A percentile compares a stretch with the other conserved stretches of the same genome.
These are phyloP conservation scores for Eragrostis curvula DNA, from an alignment of 176 grass and related monocot species.

Conservation along the genomic window DNA sequence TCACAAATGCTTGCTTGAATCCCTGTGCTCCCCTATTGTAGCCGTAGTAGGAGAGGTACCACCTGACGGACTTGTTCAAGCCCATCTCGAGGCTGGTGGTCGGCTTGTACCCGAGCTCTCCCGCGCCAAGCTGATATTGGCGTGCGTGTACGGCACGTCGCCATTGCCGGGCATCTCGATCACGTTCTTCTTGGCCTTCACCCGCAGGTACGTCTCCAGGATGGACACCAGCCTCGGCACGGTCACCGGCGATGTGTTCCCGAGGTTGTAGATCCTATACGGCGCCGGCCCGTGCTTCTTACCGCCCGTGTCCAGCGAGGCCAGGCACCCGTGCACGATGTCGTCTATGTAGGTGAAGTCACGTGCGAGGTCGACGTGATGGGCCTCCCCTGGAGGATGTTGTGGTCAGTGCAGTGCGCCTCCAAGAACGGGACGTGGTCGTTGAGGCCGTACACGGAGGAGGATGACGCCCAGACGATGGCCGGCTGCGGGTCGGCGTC, in stretches of 20 bases:
- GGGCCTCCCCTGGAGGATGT: constrained; percentile 76
- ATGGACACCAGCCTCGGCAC: constrained; percentile 61
- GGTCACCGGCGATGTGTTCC: constrained; percentile 74
- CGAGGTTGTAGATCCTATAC: too few species aligned
- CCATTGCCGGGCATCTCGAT: constrained; percentile 82
- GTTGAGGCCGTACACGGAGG: constrained; percentile 81
- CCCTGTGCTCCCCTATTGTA: too few species aligned
- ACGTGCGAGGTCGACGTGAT: constrained; percentile 65
- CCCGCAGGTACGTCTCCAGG: constrained; percentile 58
- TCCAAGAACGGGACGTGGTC: constrained; percentile 67
- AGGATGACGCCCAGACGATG: constrained; percentile 75
- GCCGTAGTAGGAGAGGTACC: too few species aligned
- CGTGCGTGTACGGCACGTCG: constrained; percentile 77
- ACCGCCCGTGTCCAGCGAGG: constrained; percentile 60
- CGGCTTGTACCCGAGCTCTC: constrained; percentile 68
- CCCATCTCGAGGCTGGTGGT: constrained; percentile 60
- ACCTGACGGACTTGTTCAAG: constrained; percentile 77
- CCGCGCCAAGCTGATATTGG: constrained; percentile 62
- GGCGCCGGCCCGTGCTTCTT: constrained; percentile 55
- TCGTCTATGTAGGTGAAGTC: constrained; percentile 89
- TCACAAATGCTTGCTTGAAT: constrained; percentile 47
- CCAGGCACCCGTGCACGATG: constrained; percentile 61
- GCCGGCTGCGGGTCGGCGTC: constrained; percentile 78
- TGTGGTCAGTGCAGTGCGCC: constrained; percentile 67
- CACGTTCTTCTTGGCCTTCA: constrained; percentile 61